A percentile compares a stretch with the other conserved stretches of the same genome.
These are phyloP conservation scores for Corniculantispora saksenae DNA, from an alignment of 2,329 filamentous ascomycete species.

Conservation along the genomic window DNA sequence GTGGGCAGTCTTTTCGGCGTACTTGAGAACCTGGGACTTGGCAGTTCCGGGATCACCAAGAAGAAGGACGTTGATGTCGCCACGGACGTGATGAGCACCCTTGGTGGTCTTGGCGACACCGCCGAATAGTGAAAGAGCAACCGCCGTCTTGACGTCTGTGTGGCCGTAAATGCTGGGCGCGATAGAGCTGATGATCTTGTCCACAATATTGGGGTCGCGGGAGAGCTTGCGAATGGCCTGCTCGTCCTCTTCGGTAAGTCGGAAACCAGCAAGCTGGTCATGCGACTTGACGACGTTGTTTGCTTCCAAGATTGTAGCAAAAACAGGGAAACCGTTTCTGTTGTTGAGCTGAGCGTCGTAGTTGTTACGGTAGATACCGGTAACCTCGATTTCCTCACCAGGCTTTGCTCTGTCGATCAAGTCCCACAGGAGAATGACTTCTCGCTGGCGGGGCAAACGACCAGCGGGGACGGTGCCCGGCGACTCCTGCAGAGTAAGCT, in stretches of 20 bases:
- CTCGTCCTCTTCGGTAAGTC: conserved; percentile 92
- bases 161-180: conserved; percentile 98
- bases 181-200: conserved; percentile 90
- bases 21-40: conserved; percentile 97
- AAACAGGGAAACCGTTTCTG: conserved; percentile 97
- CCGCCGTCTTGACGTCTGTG: conserved; percentile 93
- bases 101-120: conserved; percentile 90
- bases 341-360: conserved; percentile 98
- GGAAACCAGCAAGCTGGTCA: conserved; percentile 95
- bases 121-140: conserved; percentile 90
- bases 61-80: conserved; percentile 95
- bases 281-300: conserved; percentile 97
- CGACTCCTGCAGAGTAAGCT: conserved; percentile 93
- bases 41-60: conserved; percentile 97
- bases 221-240: conserved; percentile 85
- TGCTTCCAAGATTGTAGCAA: conserved; percentile 94
- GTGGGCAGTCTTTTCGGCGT: conserved; percentile 95
- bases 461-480: conserved; percentile 95
- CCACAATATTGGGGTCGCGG: conserved; percentile 85
- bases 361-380: conserved; percentile 96
- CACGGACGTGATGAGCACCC: conserved; percentile 86
- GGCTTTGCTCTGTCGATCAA: conserved; percentile 96
- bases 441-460: conserved; percentile 86
- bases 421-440: conserved; percentile 95
- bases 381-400: conserved; percentile 96